Base-by-base conservation (phyloP, 345 rosid genomes). In the Sonneratia caseolaris region DNA sequence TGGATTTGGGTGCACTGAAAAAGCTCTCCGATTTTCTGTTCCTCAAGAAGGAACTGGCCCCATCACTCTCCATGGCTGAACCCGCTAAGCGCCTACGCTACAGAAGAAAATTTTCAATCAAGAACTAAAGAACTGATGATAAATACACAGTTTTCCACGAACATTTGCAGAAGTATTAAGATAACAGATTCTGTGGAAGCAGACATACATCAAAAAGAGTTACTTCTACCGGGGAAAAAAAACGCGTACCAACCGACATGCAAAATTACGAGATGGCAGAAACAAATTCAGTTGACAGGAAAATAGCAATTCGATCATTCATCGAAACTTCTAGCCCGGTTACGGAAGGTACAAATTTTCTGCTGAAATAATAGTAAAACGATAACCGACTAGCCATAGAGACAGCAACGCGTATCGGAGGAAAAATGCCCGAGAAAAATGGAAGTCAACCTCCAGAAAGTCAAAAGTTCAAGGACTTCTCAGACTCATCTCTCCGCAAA, bases 1-100 rank as follows among this genome's bases (percentile, higher is more conserved):
- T 18, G 40, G 72, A 7, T 72, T 68, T 82, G 0, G 75, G 74
- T 0, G 86, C 74, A 24, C 71, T 53, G 1, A 81, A 37, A 68
- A 76, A 78, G 70, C 82, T 79, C 81, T 79, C 83, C 53, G 83
- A 75, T 73, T 83, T 86, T 78, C 87, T 79, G 47, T 75, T 81
- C 76, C 84, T 79, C 45, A 80, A 64, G 70, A 83, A 81, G 43
- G 86, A 80, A 71, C 70, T 70, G 73, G 71, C 68, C 65, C 82
- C 82, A 7, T 69, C 43, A 27, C 66, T 77, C 38, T 83, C 80
- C 88, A 84, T 81, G 59, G 53, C 18, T 35, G n/a, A 57, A 56
- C 48, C 24, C 24, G 36, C 32, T 1, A 70, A 64, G 73, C 12
- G 22, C 66, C 32, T 5, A 35, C 0, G 68, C 57, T 19, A 19